Evolutionary conservation across 176 grass and related monocot species (phyloP).

Genomic region (Alloteropsis semialata): DNA sequence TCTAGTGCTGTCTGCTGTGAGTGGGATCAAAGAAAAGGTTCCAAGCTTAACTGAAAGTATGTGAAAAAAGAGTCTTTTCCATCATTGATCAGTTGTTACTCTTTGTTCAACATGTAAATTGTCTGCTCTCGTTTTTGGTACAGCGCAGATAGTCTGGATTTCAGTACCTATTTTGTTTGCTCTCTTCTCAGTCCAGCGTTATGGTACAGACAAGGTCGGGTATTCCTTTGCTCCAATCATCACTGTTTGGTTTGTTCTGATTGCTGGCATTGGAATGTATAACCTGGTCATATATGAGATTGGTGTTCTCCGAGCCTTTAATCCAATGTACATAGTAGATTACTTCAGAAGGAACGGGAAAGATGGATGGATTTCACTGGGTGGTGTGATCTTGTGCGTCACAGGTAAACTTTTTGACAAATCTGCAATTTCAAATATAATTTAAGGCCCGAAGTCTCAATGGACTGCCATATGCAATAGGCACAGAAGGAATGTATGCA

Average conservation of each 20-base stretch:
- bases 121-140: conserved; percentile 1
- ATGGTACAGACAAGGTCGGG: conserved; percentile 92
- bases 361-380: conserved; percentile 71
- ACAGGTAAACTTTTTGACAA: conserved; percentile 44
- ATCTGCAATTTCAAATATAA: conserved; percentile 1
- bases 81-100: neutral
- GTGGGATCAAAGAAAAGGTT: conserved; percentile 69
- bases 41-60: conserved; percentile 64
- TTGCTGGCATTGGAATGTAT: conserved; percentile 55
- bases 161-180: conserved; percentile 67
- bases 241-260: conserved; percentile 69
- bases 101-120: conserved; percentile 2
- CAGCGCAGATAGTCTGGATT: conserved; percentile 68
- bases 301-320: conserved; percentile 61
- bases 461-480: conserved; percentile 24
- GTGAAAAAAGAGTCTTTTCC: neutral
- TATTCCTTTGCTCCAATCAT: conserved; percentile 86
- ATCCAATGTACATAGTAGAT: conserved; percentile 63
- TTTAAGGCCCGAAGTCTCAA: conserved; percentile 15
- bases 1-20: conserved; percentile 61
- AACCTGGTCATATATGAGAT: conserved; percentile 64
- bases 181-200: conserved; percentile 76
- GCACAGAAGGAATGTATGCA: conserved; percentile 89
- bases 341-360: conserved; percentile 75
- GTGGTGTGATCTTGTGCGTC: conserved; percentile 78